phyloP scores from a whole-genome alignment of 495 filamentous ascomycete genomes.

The Aspergillus affinis region DNA sequence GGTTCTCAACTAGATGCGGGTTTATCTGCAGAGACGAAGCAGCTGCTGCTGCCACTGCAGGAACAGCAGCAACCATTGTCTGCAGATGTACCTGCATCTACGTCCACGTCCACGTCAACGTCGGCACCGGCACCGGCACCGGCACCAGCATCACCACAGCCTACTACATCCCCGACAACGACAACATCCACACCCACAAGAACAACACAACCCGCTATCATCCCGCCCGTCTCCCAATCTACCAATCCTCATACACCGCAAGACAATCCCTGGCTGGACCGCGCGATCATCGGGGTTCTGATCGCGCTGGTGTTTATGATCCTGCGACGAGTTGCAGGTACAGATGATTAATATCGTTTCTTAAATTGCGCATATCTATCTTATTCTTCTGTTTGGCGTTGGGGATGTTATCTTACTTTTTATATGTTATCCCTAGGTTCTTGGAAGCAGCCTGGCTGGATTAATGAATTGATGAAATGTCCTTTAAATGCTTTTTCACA shows the following conservation, averaged over 20 bases:
- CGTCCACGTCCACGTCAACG: slow-evolving; percentile 12
- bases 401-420: neutral
- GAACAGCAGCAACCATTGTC: slow-evolving; percentile 2
- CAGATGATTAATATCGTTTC: slow-evolving; percentile 26
- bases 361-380: neutral
- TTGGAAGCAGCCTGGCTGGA: too few species aligned
- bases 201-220: neutral
- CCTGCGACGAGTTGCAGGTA: slow-evolving; percentile 34
- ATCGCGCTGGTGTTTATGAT: slow-evolving; percentile 49
- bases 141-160: slow-evolving; percentile 6
- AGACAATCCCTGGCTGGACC: slow-evolving; percentile 53
- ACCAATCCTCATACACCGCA: slow-evolving; percentile 17
- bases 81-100: slow-evolving; percentile 10
- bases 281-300: slow-evolving; percentile 53
- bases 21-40: neutral
- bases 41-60: neutral
- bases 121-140: slow-evolving; percentile 9
- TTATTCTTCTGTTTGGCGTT: neutral
- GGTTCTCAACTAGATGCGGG: neutral
- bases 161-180: neutral
- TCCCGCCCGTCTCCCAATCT: neutral
- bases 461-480: too few species aligned
- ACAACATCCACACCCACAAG: neutral
- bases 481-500: too few species aligned
- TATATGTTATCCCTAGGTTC: neutral